These are phyloP conservation scores for Aspergillus oerlinghausenensis DNA, from an alignment of 2,329 filamentous ascomycete species.

Conservation along the genomic window DNA sequence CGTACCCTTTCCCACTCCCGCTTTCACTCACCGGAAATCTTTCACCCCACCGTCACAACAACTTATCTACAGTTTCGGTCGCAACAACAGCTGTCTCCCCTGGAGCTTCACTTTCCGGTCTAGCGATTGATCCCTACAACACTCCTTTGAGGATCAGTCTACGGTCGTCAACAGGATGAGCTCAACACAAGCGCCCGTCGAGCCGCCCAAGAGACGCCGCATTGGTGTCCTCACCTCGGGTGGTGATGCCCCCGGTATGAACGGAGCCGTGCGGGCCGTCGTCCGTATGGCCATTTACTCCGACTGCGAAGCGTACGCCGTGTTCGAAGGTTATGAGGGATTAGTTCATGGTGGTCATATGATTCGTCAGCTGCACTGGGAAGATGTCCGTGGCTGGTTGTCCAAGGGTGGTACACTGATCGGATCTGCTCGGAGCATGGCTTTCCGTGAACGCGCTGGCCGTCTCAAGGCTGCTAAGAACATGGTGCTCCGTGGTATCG, in stretches of 20 bases:
- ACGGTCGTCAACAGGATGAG: conserved; percentile 16
- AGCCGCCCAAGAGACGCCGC: conserved; percentile 50
- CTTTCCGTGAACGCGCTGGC: conserved; percentile 83
- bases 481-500: conserved; percentile 86
- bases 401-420: conserved; percentile 94
- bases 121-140: background rate
- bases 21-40: conserved; percentile 38
- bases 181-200: conserved; percentile 12
- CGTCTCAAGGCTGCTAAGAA: conserved; percentile 86
- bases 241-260: conserved; percentile 94
- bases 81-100: background rate
- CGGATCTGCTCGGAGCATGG: conserved; percentile 87
- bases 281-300: conserved; percentile 87
- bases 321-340: conserved; percentile 95
- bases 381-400: conserved; percentile 90
- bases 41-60: conserved; percentile 12
- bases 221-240: conserved; percentile 94
- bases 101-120: background rate
- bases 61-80: conserved; percentile 4
- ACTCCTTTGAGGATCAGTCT: background rate
- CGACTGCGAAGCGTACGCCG: conserved; percentile 71
- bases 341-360: conserved; percentile 83
- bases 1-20: conserved; percentile 18
- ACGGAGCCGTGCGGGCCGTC: conserved; percentile 81
- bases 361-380: conserved; percentile 84